Evolutionary conservation across 208 protist species (phyloP), one percentile per base, ranked within the genome.

Genomic region (Leptomonas pyrrhocoris): DNA sequence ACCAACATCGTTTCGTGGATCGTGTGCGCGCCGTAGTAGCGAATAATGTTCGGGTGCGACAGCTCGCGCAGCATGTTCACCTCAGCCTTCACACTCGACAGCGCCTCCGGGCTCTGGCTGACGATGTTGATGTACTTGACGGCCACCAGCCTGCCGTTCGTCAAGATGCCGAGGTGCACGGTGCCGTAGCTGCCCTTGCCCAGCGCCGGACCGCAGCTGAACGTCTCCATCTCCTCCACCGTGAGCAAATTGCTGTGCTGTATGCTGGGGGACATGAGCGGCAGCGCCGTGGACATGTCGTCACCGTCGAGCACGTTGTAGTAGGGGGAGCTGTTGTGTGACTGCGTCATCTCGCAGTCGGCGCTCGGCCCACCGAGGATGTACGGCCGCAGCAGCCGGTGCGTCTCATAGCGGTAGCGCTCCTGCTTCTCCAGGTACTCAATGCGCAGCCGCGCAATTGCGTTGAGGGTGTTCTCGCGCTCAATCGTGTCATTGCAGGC

Each of bases 31-130:
- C 85, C 90, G 57, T 89, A 92, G 80, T 95, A 95, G 34, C 84
- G 81, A 21, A 95, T 90, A 60, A 95, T 90, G 64, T 95, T 92
- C 8, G 90, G 90, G 68, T 95, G 90, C 34, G 79, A 89, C 51
- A 91, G 70, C 77, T 91, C 74, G 31, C 79, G 80, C n/a, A 96
- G 84, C 64, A 87, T 83, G 53, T 89, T 80, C 48, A 93, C 87
- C 63, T 94, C 86, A 36, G 71, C 51, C 70, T 89, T 84, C 21
- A 90, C 88, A 25, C 69, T 79, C 25, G 70, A 51, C 50, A 94
- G 64, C 57, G 78, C 70, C 30, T 91, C 85, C 4, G 77, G 73
- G 38, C 64, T 80, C 54, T 80, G 68, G 57, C 80, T 85, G 43
- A 83, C 78, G 46, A 84, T 68, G 69, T 83, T 85, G 12, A 94